Evolutionary conservation across 352 stramenopile genomes (phyloP).

Genomic region (Phytophthora meadii): DNA sequence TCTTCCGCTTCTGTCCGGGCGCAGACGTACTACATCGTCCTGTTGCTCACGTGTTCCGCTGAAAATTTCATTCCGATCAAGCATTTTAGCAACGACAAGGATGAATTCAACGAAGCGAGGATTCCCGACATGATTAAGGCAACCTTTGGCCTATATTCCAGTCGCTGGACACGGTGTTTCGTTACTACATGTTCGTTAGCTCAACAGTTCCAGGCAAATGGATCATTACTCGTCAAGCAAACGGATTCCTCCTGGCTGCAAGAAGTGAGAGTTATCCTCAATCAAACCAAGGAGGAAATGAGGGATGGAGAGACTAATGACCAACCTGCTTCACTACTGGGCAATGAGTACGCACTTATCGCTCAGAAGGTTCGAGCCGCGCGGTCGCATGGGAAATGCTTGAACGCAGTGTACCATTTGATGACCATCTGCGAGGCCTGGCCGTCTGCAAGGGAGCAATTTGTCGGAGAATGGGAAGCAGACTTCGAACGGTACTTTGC

Average conservation of each 20-base stretch:
- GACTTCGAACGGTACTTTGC: slow-evolving; percentile 56
- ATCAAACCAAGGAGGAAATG: not conserved
- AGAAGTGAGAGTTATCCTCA: slow-evolving; percentile 27
- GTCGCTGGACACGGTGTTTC: slow-evolving; percentile 45
- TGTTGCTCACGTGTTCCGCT: slow-evolving; percentile 59
- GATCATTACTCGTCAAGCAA: slow-evolving; percentile 16
- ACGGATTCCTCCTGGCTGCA: slow-evolving; percentile 26
- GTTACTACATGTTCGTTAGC: slow-evolving; percentile 31
- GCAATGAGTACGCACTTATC: slow-evolving; percentile 37
- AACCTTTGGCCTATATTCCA: slow-evolving; percentile 55
- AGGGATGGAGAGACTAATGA: slow-evolving; percentile 5
- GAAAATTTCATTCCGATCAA: slow-evolving; percentile 47
- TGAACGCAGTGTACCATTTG: slow-evolving; percentile 72
- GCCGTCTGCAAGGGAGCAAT: slow-evolving; percentile 22
- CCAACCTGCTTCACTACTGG: slow-evolving; percentile 1
- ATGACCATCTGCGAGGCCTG: slow-evolving; percentile 44
- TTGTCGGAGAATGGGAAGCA: slow-evolving; percentile 49
- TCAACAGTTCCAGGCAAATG: slow-evolving; percentile 22
- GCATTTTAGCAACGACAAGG: not conserved
- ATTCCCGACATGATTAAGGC: slow-evolving; percentile 37
- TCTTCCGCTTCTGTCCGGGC: slow-evolving; percentile 43
- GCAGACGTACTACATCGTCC: slow-evolving; percentile 67
- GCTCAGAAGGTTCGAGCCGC: slow-evolving; percentile 42
- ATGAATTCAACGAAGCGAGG: slow-evolving; percentile 17
- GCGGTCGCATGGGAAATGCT: slow-evolving; percentile 63